phyloP scores from a whole-genome alignment of 179 eudicot species.

The Corrigiola litoralis region DNA sequence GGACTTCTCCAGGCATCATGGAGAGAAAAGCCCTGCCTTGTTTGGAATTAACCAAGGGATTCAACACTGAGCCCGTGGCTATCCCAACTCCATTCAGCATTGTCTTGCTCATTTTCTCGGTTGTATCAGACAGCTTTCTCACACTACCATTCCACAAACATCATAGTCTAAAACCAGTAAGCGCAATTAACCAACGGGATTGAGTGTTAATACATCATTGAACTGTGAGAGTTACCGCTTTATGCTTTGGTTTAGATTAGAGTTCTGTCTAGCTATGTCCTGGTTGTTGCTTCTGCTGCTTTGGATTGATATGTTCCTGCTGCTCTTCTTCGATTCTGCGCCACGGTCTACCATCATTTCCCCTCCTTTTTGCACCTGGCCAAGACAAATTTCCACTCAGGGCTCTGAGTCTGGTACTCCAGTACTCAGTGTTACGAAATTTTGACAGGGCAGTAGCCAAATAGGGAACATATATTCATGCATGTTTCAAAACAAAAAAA shows the following conservation, averaged over 20 bases:
- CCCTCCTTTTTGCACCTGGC: conserved; percentile 78
- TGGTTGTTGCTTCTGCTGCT: conserved; percentile 17
- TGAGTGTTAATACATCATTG: too few relatives aligned
- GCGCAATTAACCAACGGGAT: too few relatives aligned
- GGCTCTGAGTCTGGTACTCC: too few relatives aligned
- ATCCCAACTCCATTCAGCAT: conserved; percentile 77
- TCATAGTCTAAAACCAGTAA: too few relatives aligned
- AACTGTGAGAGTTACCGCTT: conserved; percentile 86
- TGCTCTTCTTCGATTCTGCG: conserved; percentile 29
- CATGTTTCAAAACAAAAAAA: too few relatives aligned
- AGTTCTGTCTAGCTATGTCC: conserved; percentile 25
- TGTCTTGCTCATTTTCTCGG: conserved; percentile 76
- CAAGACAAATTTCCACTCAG: neutral
- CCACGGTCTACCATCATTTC: conserved; percentile 42
- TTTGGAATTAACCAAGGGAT: conserved; percentile 63
- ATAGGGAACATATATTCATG: too few relatives aligned
- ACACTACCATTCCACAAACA: conserved; percentile 29
- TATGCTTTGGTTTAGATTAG: conserved; percentile 50
- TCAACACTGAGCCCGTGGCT: conserved; percentile 69
- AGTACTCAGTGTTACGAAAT: too few relatives aligned
- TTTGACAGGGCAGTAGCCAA: too few relatives aligned
- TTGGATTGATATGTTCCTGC: conserved; percentile 20
- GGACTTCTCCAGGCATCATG: conserved; percentile 84
- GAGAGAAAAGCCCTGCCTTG: conserved; percentile 64
- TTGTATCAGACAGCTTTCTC: conserved; percentile 57